phyloP scores from a whole-genome alignment of 2,329 filamentous ascomycete species.

The Esteya vermicola region DNA sequence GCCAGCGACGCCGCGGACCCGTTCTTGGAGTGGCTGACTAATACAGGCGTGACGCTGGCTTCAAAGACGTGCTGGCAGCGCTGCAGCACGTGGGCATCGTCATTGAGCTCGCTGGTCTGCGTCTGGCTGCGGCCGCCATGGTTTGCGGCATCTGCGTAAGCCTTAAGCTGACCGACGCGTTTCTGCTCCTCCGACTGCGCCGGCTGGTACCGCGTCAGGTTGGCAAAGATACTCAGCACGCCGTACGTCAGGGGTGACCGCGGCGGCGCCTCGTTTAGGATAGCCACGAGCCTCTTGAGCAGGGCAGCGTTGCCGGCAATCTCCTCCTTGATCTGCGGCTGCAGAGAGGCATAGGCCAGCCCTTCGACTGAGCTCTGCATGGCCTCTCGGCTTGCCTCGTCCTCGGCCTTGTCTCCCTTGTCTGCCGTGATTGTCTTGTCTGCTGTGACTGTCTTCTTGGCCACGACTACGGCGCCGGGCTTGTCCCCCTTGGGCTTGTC shows the following conservation, averaged over 20 bases:
- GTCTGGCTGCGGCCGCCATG: conserved; percentile 17
- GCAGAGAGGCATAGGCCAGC: conserved; percentile 79
- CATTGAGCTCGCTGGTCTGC: conserved; percentile 52
- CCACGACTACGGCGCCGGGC: too few relatives aligned
- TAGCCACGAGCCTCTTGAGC: conserved; percentile 53
- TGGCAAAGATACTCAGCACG: conserved; percentile 69
- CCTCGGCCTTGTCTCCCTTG: conserved; percentile 7
- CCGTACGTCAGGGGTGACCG: conserved; percentile 70
- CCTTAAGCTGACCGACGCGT: conserved; percentile 81
- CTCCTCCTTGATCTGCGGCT: conserved; percentile 71
- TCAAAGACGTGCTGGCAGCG: conserved; percentile 71
- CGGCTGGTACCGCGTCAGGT: conserved; percentile 71
- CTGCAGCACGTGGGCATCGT: conserved; percentile 59
- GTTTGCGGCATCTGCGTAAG: conserved; percentile 69
- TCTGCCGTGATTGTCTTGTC: too few relatives aligned
- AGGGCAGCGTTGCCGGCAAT: conserved; percentile 56
- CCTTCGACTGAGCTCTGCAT: conserved; percentile 72
- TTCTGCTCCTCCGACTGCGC: conserved; percentile 77
- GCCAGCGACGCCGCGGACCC: conserved; percentile 56
- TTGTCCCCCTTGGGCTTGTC: background rate
- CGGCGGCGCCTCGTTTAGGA: conserved; percentile 41
- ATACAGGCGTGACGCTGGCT: conserved; percentile 59
- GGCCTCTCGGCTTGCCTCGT: conserved; percentile 27
- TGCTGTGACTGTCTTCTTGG: too few relatives aligned
- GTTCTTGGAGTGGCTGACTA: conserved; percentile 63